Base-by-base conservation (phyloP, 768 basidiomycete genomes). In the Cubamyces lactineus region DNA sequence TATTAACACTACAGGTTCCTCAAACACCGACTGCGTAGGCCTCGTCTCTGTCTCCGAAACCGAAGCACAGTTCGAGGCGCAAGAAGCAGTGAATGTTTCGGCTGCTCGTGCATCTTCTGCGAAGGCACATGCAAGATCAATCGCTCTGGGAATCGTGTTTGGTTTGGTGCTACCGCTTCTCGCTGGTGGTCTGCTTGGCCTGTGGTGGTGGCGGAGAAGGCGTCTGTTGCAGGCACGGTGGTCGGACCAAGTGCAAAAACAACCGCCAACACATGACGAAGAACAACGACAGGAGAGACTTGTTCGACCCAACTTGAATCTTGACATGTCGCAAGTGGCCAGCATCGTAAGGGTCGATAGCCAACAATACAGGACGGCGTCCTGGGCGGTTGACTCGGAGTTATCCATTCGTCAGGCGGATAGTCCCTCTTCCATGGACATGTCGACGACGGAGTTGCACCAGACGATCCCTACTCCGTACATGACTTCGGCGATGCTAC, bases 111-210 rank as follows among this genome's bases (percentile, higher is more conserved):
- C 52, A 7, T 57, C 56, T 17, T 58, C 63, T 17, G 63, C 46
- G 53, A 57, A 59, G 61, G 67, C 57, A 53, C 69, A 67, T 41
- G 71, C 68, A 23, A 67, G 50, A 2, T 55, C 65, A 6, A 66
- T 75, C 38, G 69, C 74, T 24, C 71, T 72, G 7, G 78, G 74
- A 2, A 71, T 77, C 19, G 70, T 71, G 19, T 68, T 76, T 2
- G 69, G 75, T 9, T 43, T 77, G 21, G 68, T 67, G 17, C 43
- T 76, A 9, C 57, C 73, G 16, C 53, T 76, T 4, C 55, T 78
- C 23, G 53, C 77, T 38, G 65, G 69, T 12, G 57, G 47, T 15
- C 69, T 64, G 15, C 62, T 63, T 3, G 61, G 61, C 21, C 70
- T 69, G 61, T 69, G 60, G 67, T 65, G 68, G 65, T 66, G 67